A percentile compares a stretch with the other conserved stretches of the same genome.
These are phyloP conservation scores for Bondarzewia mesenterica DNA, from an alignment of 1,284 basidiomycete species.

Conservation along the genomic window DNA sequence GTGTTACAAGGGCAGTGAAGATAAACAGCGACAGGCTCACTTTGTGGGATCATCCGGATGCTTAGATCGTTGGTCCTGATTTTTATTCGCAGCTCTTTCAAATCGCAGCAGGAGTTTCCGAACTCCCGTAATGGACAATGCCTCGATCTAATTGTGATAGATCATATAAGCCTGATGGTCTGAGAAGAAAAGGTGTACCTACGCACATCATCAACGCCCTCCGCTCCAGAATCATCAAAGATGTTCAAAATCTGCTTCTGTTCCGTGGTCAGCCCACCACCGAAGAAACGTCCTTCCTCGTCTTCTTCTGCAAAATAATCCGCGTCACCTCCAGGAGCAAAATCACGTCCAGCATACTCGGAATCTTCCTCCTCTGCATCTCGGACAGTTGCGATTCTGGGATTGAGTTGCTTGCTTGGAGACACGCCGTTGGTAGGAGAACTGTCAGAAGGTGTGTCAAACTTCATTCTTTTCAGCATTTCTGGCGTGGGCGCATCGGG, in stretches of 20 bases:
- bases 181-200: constrained; percentile 4
- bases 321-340: constrained; percentile 78
- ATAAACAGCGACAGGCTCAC: constrained; percentile 34
- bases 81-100: constrained; percentile 86
- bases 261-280: constrained; percentile 82
- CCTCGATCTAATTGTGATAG: constrained; percentile 40
- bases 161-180: neutral
- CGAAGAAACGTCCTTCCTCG: constrained; percentile 89
- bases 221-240: constrained; percentile 66
- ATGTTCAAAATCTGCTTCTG: constrained; percentile 90
- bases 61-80: constrained; percentile 91
- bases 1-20: constrained; percentile 2
- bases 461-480: constrained; percentile 69
- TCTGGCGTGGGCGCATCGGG: constrained; percentile 78
- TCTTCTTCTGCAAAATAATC: constrained; percentile 90
- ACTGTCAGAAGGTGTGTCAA: constrained; percentile 30
- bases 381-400: constrained; percentile 37
- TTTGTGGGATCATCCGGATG: constrained; percentile 86
- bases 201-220: constrained; percentile 66
- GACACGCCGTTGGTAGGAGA: constrained; percentile 1
- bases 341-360: constrained; percentile 36
- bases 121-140: constrained; percentile 62
- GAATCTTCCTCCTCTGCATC: constrained; percentile 44
- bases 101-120: constrained; percentile 75
- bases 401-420: constrained; percentile 7